phyloP scores from a whole-genome alignment of 345 rosid genomes.

The Cardamine occulta region DNA sequence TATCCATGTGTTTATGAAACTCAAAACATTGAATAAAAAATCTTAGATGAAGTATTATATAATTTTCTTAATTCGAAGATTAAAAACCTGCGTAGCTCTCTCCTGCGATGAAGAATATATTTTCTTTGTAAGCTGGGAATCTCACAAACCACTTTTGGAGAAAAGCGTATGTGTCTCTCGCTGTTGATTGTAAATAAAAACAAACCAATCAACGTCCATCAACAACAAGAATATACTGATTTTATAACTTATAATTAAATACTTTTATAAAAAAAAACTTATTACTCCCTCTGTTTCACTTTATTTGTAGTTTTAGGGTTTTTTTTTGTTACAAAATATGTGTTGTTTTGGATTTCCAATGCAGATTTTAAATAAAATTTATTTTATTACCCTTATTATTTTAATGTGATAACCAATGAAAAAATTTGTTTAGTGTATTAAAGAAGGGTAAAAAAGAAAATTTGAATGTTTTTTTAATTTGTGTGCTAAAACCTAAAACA shows the following conservation, averaged over 20 bases:
- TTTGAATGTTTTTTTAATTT: no score
- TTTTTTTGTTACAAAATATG: no score
- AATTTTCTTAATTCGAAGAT: not conserved
- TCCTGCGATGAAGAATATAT: slow-evolving; percentile 73
- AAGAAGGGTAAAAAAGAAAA: no score
- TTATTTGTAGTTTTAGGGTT: no score
- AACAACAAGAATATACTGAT: not conserved
- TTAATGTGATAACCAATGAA: no score
- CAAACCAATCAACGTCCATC: not conserved
- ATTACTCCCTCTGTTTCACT: no score
- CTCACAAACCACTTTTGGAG: slow-evolving; percentile 70
- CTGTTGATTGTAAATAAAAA: slow-evolving; percentile 38
- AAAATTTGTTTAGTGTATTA: no score
- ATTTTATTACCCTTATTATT: no score
- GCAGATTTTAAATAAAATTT: no score
- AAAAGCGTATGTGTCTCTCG: slow-evolving; percentile 75
- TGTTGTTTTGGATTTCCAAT: no score
- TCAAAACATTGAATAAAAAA: not conserved
- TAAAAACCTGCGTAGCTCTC: slow-evolving; percentile 89
- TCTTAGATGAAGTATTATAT: not conserved
- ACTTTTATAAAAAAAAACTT: no score
- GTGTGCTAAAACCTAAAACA: no score
- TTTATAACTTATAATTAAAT: not conserved
- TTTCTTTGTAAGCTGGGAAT: slow-evolving; percentile 64
- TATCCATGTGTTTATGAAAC: slow-evolving; percentile 30